phyloP scores from a whole-genome alignment of 75 land plant genomes.

The Ceratopteris richardii region DNA sequence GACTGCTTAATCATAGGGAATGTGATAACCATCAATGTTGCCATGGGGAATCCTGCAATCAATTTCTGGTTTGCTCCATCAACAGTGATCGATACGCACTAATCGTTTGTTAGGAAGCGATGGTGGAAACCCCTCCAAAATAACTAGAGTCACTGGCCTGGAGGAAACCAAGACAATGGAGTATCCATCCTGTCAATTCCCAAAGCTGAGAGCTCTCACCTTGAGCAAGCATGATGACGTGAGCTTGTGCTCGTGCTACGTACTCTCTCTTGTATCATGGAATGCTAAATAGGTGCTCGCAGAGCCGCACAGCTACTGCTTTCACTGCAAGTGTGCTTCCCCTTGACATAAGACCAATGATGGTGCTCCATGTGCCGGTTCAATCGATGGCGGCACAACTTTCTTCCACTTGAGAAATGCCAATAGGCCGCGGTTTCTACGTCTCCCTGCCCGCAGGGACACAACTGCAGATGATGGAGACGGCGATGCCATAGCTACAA shows the following conservation, averaged over 20 bases:
- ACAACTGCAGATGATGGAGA: too few species aligned
- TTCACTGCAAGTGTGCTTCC: slow-evolving; percentile 18
- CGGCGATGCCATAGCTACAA: too few species aligned
- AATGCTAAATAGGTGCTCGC: slow-evolving; percentile 28
- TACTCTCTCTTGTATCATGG: slow-evolving; percentile 16
- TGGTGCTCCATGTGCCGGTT: slow-evolving; percentile 10
- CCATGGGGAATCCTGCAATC: too few species aligned
- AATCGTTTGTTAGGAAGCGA: too few species aligned
- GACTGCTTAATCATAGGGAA: too few species aligned
- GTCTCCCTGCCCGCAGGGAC: too few species aligned
- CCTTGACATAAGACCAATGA: slow-evolving; percentile 21
- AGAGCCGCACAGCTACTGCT: slow-evolving; percentile 19
- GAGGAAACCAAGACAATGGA: slow-evolving; percentile 38
- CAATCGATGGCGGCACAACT: slow-evolving; percentile 23
- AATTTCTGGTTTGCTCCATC: too few species aligned
- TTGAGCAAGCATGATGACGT: slow-evolving; percentile 34
- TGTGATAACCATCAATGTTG: too few species aligned
- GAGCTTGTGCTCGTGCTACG: slow-evolving; percentile 31
- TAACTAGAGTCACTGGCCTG: slow-evolving; percentile 39
- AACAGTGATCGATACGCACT: too few species aligned
- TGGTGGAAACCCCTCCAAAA: slow-evolving; percentile 11
- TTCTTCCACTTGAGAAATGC: background rate
- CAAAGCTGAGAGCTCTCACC: slow-evolving; percentile 14
- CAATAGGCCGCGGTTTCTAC: too few species aligned
- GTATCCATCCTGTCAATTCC: slow-evolving; percentile 24